Evolutionary conservation across 805 yeast genomes (phyloP), one percentile per base, ranked within the genome.

Genomic region (Priceomyces haplophilus): DNA sequence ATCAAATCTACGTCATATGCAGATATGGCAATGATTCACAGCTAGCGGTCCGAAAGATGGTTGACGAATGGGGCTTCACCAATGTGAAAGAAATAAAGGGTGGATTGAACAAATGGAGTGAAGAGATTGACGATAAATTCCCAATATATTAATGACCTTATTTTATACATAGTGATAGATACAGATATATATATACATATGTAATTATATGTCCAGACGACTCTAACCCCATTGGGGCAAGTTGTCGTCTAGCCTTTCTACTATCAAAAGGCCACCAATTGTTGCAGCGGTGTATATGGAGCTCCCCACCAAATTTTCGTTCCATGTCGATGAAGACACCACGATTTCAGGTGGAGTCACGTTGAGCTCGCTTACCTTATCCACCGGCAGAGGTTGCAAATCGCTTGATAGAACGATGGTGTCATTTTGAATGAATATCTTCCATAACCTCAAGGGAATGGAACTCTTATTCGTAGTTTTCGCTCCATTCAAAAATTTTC

Each of bases 1-100:
- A 54, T 43, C 51, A 49, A 3, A 59, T 85, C 0, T 75, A 72
- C 42, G 85, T 88, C 0, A 69, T 91, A 15, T 93, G 99, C 62
- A 73, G 97, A 24, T 82, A 73, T 56, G 99, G 99, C 7, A 89
- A 88, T 59, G 98, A 93, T 58, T 90, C 98, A 0, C 89, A 86
- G 54, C 61, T 80, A 13, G 95, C 96, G 0, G 82, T 85, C 1
- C 62, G 72, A 43, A 63, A 71, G 34, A 61, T 90, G 36, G 68
- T 74, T 38, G 78, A 76, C 18, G 69, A 72, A 1, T 67, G 76
- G 35, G 78, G 79, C 0, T 62, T 78, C 13, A 44, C 54, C 0
- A 61, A 75, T 15, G 87, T 79, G 0, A 74, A 64, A 40, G 96
- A 91, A 58, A 69, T 91, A 4, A 67, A 59, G 8, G 98, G 98